Base-by-base conservation (phyloP, 176 grass and related monocot genomes). In the Tillandsia fasciculata region DNA sequence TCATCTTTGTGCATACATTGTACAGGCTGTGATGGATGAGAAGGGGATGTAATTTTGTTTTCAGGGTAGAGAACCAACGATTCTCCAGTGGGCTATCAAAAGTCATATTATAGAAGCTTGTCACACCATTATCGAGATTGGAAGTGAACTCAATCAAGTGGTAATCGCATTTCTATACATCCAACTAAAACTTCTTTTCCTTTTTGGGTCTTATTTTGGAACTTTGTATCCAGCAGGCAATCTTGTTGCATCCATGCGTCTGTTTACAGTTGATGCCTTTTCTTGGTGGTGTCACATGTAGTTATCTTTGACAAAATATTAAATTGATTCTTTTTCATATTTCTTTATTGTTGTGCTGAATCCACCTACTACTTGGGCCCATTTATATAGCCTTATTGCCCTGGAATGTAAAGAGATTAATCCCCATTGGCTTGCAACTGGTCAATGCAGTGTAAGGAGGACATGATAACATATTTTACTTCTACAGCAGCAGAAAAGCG, bases 61-160 rank as follows among this genome's bases (percentile, higher is more conserved):
- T 33, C 59, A 73, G 71, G 71, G 42, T 63, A 73, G 71, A 64
- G 71, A 73, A 26, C 42, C 56, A 15, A 49, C 42, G 14, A 63
- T 73, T 15, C 26, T 73, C 15, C 28, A 6, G 53, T 73, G 71
- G 57, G 71, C 71, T 61, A 64, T 59, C 29, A 28, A 73, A 29
- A 73, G 33, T 50, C 47, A 23, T 48, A 64, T 73, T 9, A 22
- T 73, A 50, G 56, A 73, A 73, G 57, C 42, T 2, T 73, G 71
- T 10, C 52, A 18, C 12, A 20, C 42, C 56, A 63, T 73, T 73
- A 15, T 73, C 48, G 56, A 73, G 17, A 50, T 3, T 18, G 71
- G 47, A 51, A 51, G 71, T 73, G 71, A 73, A 26, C 71, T 73
- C 48, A 73, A 12, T 51, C 49, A 73, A 51, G 57, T 73, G 71